Base-by-base conservation (phyloP, 2,329 filamentous ascomycete species). In the Talaromyces sp. region DNA sequence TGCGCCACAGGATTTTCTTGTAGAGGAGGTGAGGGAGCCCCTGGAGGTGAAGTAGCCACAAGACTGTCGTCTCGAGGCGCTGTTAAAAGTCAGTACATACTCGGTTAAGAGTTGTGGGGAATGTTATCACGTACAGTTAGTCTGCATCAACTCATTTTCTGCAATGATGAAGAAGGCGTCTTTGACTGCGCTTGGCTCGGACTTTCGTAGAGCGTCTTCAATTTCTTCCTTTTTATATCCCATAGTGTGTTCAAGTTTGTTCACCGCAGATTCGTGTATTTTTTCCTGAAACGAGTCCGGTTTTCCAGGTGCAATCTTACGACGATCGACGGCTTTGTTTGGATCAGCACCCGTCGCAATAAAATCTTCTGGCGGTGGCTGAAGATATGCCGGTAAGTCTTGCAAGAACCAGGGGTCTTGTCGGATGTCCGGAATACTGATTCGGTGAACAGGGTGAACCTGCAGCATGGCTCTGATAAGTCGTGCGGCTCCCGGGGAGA, bases 121-220 rank as follows among this genome's bases (percentile, higher is more conserved):
- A 24, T 5, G 26, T 19, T 9, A 41, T 51, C 21, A 86, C 90
- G 86, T 81, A 96, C 91, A 92, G 73, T 92, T 96, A 59, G 88
- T 88, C 74, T 93, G 90, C 93, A 98, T 98, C 73, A 98, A 85
- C 75, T 97, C 95, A 73, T 98, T 98, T 76, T 99, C 95, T 58
- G 93, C 87, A 27, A 99, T 91, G 73, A 99, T 99, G 77, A 97
- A 88, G 78, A 98, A 99, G 1, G 95, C 95, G 77, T 99, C 95
- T 78, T 99, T 99, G 81, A 99, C 97, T 11, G 95, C 93, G 61
- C 93, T 98, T 13, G 95, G 95, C 73, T 99, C 95, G 58, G 95
- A 87, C 60, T 91, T 92, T 69, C 89, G 89, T 64, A 99, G 80
- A 24, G 95, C 93, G 75, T 98, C 95, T 72, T 97, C 90, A 58